A percentile compares a stretch with the other conserved stretches of the same genome.
Conservation (phyloP, 1,139 yeast genomes). For the Sugiyamaella paludigena region DNA sequence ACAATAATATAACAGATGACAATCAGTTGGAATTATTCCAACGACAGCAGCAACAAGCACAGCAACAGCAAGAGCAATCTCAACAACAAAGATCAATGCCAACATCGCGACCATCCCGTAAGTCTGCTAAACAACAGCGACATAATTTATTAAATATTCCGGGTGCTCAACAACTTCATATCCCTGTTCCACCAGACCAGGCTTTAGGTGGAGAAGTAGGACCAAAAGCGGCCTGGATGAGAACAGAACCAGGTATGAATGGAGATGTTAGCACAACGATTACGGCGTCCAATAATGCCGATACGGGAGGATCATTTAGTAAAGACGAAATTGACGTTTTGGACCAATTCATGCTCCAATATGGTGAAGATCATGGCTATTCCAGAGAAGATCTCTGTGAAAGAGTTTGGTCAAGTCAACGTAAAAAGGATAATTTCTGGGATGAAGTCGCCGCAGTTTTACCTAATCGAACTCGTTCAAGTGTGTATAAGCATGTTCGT, state of each 20-base stretch:
- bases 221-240: conserved; percentile 1
- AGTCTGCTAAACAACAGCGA: background rate
- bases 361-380: conserved; percentile 59
- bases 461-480: conserved; percentile 82
- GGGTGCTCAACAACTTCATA: background rate
- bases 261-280: too few species aligned
- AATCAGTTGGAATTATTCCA: background rate
- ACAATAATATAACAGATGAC: conserved; percentile 6
- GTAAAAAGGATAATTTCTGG: conserved; percentile 89
- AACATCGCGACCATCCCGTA: background rate
- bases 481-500: conserved; percentile 87
- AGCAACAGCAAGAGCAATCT: background rate
- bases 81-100: background rate
- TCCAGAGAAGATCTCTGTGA: conserved; percentile 69
- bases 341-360: conserved; percentile 67
- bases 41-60: conserved; percentile 3
- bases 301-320: conserved; percentile 51
- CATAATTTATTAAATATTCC: background rate
- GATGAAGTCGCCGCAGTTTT: conserved; percentile 70
- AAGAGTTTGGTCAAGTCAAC: conserved; percentile 82
- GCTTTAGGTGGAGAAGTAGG: background rate
- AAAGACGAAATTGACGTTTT: conserved; percentile 66
- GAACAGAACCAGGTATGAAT: too few species aligned
- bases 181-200: conserved; percentile 7
- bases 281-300: background rate